Percentiles rank a stretch among this genome's conserved stretches.
Evolutionary conservation across 1,284 basidiomycete genomes (phyloP).

Genomic region (Meripilus lineatus): DNA sequence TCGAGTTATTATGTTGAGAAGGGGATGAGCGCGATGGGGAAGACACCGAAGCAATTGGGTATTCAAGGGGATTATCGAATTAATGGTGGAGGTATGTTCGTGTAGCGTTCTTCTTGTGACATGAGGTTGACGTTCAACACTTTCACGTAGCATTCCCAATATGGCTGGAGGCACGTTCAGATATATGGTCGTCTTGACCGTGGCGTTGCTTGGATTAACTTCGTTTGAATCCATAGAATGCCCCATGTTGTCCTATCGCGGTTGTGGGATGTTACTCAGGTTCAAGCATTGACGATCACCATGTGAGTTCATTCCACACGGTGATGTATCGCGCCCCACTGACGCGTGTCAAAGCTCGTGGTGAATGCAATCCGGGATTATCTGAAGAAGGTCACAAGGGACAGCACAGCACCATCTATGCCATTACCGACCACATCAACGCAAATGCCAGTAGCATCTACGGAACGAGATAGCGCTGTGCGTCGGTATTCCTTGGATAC

Average conservation of each 20-base stretch:
- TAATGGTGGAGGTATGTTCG: constrained; percentile 64
- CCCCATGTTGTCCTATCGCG: constrained; percentile 75
- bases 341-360: constrained; percentile 43
- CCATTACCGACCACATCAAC: constrained; percentile 10
- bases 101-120: neutral
- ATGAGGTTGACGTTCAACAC: neutral
- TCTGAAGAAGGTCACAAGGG: constrained; percentile 50
- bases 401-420: constrained; percentile 24
- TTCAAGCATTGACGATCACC: constrained; percentile 74
- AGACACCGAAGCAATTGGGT: constrained; percentile 64
- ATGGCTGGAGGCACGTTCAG: constrained; percentile 62
- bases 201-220: neutral
- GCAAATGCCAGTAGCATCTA: constrained; percentile 27
- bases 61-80: constrained; percentile 58
- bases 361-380: constrained; percentile 65
- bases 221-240: constrained; percentile 45
- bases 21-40: constrained; percentile 76
- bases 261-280: constrained; percentile 80
- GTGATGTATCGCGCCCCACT: neutral
- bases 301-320: constrained; percentile 37
- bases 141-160: constrained; percentile 64
- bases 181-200: neutral
- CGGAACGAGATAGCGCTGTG: constrained; percentile 16
- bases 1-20: constrained; percentile 81
- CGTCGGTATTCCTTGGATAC: no score